Conservation (phyloP, 805 yeast species). For the Spathaspora gorwiae region DNA sequence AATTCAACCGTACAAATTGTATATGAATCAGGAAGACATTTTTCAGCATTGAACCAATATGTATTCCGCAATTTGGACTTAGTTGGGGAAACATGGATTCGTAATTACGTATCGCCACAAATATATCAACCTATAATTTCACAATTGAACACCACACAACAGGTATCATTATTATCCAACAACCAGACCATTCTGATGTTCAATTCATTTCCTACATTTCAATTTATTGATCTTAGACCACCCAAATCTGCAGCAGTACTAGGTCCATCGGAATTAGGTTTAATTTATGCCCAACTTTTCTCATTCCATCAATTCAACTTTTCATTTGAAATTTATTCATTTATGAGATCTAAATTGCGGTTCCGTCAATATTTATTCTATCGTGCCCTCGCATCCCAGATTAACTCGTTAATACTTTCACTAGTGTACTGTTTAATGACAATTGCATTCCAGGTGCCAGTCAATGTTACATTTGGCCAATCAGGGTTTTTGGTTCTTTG, state of each 20-base stretch:
- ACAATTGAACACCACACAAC: constrained; percentile 12
- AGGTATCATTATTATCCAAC: constrained; percentile 6
- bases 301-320: constrained; percentile 34
- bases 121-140: constrained; percentile 16
- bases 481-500: constrained; percentile 31
- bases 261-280: constrained; percentile 31
- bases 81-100: constrained; percentile 18
- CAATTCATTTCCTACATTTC: constrained; percentile 19
- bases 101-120: constrained; percentile 13
- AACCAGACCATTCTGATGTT: constrained; percentile 16
- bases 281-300: constrained; percentile 28
- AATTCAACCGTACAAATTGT: constrained; percentile 14
- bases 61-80: constrained; percentile 17
- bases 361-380: constrained; percentile 22
- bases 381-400: constrained; percentile 26
- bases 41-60: constrained; percentile 27
- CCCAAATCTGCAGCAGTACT: constrained; percentile 17
- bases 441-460: constrained; percentile 27
- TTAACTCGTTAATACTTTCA: constrained; percentile 23
- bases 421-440: constrained; percentile 28
- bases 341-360: constrained; percentile 16
- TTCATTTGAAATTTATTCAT: constrained; percentile 19
- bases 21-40: constrained; percentile 28
- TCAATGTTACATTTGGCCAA: constrained; percentile 20
- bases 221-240: constrained; percentile 18